Conservation (phyloP, 768 basidiomycete species). For the Mycena belliarum region DNA sequence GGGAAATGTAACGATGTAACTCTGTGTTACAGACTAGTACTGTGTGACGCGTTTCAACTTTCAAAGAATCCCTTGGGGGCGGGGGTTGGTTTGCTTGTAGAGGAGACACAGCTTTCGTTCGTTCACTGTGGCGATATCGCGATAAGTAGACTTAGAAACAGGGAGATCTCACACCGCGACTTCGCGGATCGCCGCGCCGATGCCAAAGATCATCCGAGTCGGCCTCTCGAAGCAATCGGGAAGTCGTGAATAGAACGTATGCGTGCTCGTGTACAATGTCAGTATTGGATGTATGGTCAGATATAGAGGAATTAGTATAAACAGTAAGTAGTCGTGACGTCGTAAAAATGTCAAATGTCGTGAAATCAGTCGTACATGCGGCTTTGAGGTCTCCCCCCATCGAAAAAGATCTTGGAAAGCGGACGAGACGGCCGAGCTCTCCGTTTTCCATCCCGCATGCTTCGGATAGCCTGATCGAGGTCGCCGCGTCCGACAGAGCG, state of each 20-base stretch:
- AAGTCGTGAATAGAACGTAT: background rate
- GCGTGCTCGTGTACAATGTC: slow-evolving; percentile 7
- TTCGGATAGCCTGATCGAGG: slow-evolving; percentile 83
- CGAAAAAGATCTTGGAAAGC: slow-evolving; percentile 79
- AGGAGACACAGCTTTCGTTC: no score
- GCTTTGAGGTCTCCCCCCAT: slow-evolving; percentile 49
- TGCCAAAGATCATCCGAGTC: no score
- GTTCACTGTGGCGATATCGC: no score
- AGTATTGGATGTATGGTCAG: background rate
- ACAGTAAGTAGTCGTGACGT: background rate
- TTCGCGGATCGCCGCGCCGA: no score
- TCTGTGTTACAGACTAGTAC: no score
- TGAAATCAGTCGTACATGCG: slow-evolving; percentile 31
- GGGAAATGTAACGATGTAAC: no score
- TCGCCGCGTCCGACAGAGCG: slow-evolving; percentile 74
- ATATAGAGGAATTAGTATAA: background rate
- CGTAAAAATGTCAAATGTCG: slow-evolving; percentile 4
- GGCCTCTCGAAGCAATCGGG: no score
- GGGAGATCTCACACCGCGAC: no score
- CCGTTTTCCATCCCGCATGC: slow-evolving; percentile 67
- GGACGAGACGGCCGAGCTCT: slow-evolving; percentile 53
- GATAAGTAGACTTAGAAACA: no score
- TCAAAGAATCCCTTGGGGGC: no score
- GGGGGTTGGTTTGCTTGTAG: no score
- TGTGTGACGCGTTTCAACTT: no score